Base-by-base conservation (phyloP, 768 basidiomycete genomes). In the Asterophora parasitica region DNA sequence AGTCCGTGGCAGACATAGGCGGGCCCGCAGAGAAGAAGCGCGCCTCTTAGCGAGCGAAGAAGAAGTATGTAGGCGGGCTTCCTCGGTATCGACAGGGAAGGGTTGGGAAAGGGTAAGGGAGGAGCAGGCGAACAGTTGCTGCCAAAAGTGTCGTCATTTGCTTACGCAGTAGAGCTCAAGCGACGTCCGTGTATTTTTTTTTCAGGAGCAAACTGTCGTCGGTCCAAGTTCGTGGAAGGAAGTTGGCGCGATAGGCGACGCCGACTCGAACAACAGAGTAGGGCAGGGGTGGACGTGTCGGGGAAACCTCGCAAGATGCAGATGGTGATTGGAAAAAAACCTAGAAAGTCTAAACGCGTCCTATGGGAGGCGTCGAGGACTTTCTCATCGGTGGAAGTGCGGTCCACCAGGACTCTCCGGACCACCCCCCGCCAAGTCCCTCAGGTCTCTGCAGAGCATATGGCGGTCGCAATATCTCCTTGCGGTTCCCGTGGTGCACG, bases 261-360 rank as follows among this genome's bases (percentile, higher is more conserved):
- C 3, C 34, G 34, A 33, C 32, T n/a, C 10, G 11, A 12, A 12
- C 11, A 12, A 8, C 39, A 40, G 39, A n/a, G 23, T 15, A n/a
- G 39, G 27, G 23, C 23, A 23, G 23, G 39, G 23, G 26, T 40
- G 39, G 9, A 26, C 26, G 23, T 9, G 16, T 8, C 42, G 53
- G 49, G 23, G 32, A 51, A 54, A 50, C 46, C 43, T 50, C 53
- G 52, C 48, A n/a, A 12, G 10, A 32, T 17, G 20, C 13, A 13
- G 1, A 31, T 20, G 30, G 26, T 17, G 4, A 15, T 34, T 40
- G 31, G 15, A 36, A 31, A 43, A 47, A 31, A 3, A 23, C 32
- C 19, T 26, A 28, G 20, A 23, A 19, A 26, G 26, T 7, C 15
- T 26, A 23, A 43, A 3, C n/a, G 43, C 23, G 19, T 19, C 19